Evolutionary conservation across 495 filamentous ascomycete genomes (phyloP).

Genomic region (Hyaloscypha finlandica): DNA sequence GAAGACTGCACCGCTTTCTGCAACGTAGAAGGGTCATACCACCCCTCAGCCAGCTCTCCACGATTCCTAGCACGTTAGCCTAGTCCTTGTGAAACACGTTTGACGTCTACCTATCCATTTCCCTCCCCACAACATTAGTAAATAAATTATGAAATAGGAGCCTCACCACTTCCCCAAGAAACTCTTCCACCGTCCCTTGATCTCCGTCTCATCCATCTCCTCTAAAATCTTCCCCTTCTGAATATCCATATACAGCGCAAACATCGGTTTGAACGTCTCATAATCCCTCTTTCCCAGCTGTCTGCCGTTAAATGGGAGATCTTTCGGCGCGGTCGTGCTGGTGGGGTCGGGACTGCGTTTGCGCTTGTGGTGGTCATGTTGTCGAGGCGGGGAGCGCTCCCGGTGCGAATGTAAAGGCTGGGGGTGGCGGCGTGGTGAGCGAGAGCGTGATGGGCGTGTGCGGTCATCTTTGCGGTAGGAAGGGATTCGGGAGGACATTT

Average conservation of each 20-base stretch:
- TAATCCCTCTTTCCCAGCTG: slow-evolving; percentile 68
- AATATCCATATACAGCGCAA: slow-evolving; percentile 85
- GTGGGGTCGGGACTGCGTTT: slow-evolving; percentile 13
- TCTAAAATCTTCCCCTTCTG: slow-evolving; percentile 74
- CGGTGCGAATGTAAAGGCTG: slow-evolving; percentile 21
- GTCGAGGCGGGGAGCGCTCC: slow-evolving; percentile 31
- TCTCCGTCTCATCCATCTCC: slow-evolving; percentile 66
- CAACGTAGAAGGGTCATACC: slow-evolving; percentile 79
- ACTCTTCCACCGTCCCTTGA: slow-evolving; percentile 88
- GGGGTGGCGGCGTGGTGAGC: slow-evolving; percentile 26
- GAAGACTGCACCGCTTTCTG: slow-evolving; percentile 46
- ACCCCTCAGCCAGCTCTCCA: slow-evolving; percentile 87
- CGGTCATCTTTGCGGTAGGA: slow-evolving; percentile 7
- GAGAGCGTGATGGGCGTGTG: slow-evolving; percentile 20
- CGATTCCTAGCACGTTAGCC: slow-evolving; percentile 69
- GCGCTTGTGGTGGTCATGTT: slow-evolving; percentile 20
- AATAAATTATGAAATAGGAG: background rate
- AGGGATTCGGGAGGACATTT: background rate
- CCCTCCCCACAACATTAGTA: background rate
- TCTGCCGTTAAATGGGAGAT: slow-evolving; percentile 68
- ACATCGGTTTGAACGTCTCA: slow-evolving; percentile 64
- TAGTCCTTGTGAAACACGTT: slow-evolving; percentile 30
- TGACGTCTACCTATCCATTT: background rate
- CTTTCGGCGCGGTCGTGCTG: slow-evolving; percentile 10
- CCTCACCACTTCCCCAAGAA: slow-evolving; percentile 85